Evolutionary conservation across 2,329 filamentous ascomycete species (phyloP), one percentile per base, ranked within the genome.

Genomic region (Fusarium pseudoanthophilum): DNA sequence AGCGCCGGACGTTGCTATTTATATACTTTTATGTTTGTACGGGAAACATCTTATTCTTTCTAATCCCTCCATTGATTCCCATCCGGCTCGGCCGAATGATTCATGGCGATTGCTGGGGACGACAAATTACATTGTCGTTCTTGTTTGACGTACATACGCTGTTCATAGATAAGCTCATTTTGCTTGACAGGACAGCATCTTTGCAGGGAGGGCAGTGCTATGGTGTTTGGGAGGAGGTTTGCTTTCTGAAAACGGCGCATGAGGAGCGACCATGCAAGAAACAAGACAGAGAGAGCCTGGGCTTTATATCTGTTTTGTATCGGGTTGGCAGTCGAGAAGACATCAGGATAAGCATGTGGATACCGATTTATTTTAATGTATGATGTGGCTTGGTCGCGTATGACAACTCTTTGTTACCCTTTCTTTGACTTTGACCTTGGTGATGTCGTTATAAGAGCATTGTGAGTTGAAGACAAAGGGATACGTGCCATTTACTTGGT

Each of bases 1-100:
- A 77, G 74, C 75, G 79, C 74, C 71, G 75, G 77, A 59, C 76
- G 81, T 77, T 75, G 78, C 74, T 73, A 78, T 80, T 77, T 79
- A 79, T 71, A 69, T 77, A 77, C n/a, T 34, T 32, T 51, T 78
- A 78, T 72, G 73, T 69, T 73, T 39, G 69, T 56, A 67, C 62
- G 67, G 75, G 61, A 76, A 64, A 65, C 57, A 52, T 52, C 64
- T 53, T 45, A 45, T 45, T n/a, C 43, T 58, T 64, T 36, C 39
- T 66, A 69, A 56, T 71, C 56, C 39, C 26, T 28, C n/a, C 18
- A 64, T 59, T 64, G 51, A 63, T 60, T 72, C 61, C 56, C 39
- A 69, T 37, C 61, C 67, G 57, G 64, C 65, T 74, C 52, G 71
- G 59, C 69, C 68, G 76, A 67, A 76, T 70, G 73, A 78, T 74